Base-by-base conservation (phyloP, 495 filamentous ascomycete species). In the Daldinia bambusicola region DNA sequence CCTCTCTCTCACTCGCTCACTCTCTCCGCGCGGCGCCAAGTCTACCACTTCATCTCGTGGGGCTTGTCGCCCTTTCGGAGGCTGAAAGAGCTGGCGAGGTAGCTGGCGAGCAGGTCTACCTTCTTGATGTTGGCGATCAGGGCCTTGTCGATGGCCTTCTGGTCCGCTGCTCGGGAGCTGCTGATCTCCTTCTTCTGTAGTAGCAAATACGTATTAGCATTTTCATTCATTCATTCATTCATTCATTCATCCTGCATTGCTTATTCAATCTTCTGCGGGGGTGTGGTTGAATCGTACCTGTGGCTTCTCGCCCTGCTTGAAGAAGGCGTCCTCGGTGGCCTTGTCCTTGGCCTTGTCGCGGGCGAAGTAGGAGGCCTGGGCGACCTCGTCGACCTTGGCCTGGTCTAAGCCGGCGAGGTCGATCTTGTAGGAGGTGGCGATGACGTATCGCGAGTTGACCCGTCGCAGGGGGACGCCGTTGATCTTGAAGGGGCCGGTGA, bases 401-500 rank as follows among this genome's bases (percentile, higher is more conserved):
- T 86, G 77, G 84, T 97, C 93, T 78, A 98, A 82, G 80, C 93
- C 93, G 76, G 87, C 81, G 62, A 98, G 82, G 80, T 97, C 92
- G 74, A 99, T 88, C 82, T 90, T 92, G 77, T 90, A 90, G 77
- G 91, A 96, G 74, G 96, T 99, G 78, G 94, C 95, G 82, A 98
- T 98, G 70, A 99, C 96, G 85, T 98, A 99, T 87, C 96, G 90
- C 76, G 95, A 85, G 86, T 99, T 99, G 78, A 99, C 95, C 83
- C 96, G 89, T 82, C 96, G 90, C 77, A 99, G 91, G 69, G 96
- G 96, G 69, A 99, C 96, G 84, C 96, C 96, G 86, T 99, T 99
- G 87, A 98, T 90, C 91, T 97, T 98, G 91, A 98, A 99, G 79
- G 96, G 96, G 75, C 96, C 96, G 78, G 96, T 99, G 74, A 99